A percentile compares a stretch with the other conserved stretches of the same genome.
Conservation (phyloP, 345 rosid genomes). For the Balakata baccata region DNA sequence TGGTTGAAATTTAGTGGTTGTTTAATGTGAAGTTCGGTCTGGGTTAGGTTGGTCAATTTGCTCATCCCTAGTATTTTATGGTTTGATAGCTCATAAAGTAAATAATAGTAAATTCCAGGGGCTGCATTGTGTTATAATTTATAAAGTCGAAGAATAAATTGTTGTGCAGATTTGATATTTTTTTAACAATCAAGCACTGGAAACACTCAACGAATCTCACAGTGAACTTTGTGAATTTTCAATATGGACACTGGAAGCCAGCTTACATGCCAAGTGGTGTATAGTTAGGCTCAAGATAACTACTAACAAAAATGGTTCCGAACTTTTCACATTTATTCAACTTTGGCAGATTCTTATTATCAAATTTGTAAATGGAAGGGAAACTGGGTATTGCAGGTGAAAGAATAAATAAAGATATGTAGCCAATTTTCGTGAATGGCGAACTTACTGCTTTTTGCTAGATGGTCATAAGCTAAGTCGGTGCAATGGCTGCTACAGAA, state of each 20-base stretch:
- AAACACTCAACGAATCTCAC: background rate
- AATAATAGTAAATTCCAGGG: background rate
- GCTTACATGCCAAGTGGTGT: background rate
- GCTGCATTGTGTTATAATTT: background rate
- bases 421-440: background rate
- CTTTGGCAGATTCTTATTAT: background rate
- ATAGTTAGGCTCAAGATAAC: background rate
- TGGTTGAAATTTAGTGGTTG: too few relatives aligned
- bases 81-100: too few relatives aligned
- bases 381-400: background rate
- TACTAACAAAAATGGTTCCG: background rate
- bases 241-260: background rate
- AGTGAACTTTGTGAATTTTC: background rate
- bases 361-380: background rate
- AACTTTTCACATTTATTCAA: background rate
- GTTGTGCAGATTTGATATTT: too few relatives aligned
- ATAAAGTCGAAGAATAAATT: background rate
- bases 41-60: too few relatives aligned
- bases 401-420: background rate
- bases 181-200: background rate
- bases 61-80: too few relatives aligned
- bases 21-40: too few relatives aligned
- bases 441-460: background rate
- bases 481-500: background rate
- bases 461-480: background rate